Conservation (phyloP, 805 yeast species). For the Metschnikowia bowlesiae region DNA sequence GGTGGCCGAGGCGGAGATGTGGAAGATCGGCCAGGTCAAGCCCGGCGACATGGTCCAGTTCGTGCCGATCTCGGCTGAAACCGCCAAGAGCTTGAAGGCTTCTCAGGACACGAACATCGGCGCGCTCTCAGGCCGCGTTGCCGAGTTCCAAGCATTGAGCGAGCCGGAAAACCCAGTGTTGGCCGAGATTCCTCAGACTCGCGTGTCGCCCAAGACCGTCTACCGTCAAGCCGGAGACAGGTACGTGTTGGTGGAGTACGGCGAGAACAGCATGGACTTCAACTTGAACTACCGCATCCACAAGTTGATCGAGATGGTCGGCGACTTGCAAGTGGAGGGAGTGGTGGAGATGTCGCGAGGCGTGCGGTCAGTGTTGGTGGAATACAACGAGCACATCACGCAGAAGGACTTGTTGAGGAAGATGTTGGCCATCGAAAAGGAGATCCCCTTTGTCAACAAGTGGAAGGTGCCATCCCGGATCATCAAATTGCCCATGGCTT, state of each 20-base stretch:
- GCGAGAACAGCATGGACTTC: slow-evolving; percentile 82
- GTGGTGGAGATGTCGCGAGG: slow-evolving; percentile 96
- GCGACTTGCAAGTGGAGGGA: slow-evolving; percentile 62
- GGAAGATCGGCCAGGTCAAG: slow-evolving; percentile 97
- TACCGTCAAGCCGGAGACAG: slow-evolving; percentile 98
- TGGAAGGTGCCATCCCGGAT: slow-evolving; percentile 87
- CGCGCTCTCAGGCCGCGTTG: slow-evolving; percentile 40
- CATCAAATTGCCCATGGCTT: slow-evolving; percentile 89
- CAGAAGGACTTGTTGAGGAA: slow-evolving; percentile 62
- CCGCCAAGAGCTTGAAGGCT: slow-evolving; percentile 61
- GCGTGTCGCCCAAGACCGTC: slow-evolving; percentile 62
- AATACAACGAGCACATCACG: slow-evolving; percentile 64
- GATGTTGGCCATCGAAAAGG: slow-evolving; percentile 70
- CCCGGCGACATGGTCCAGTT: slow-evolving; percentile 87
- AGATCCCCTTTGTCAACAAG: slow-evolving; percentile 64
- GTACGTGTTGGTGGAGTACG: slow-evolving; percentile 87
- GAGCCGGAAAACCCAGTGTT: slow-evolving; percentile 68
- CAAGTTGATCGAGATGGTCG: slow-evolving; percentile 71
- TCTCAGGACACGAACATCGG: slow-evolving; percentile 56
- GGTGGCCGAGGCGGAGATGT: slow-evolving; percentile 91
- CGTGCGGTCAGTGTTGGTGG: slow-evolving; percentile 89
- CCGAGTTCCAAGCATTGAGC: slow-evolving; percentile 22
- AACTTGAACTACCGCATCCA: slow-evolving; percentile 82
- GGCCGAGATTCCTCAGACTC: slow-evolving; percentile 42
- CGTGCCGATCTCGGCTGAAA: slow-evolving; percentile 66